Base-by-base conservation (phyloP, 2,329 filamentous ascomycete genomes). In the Aschersonia sp. region DNA sequence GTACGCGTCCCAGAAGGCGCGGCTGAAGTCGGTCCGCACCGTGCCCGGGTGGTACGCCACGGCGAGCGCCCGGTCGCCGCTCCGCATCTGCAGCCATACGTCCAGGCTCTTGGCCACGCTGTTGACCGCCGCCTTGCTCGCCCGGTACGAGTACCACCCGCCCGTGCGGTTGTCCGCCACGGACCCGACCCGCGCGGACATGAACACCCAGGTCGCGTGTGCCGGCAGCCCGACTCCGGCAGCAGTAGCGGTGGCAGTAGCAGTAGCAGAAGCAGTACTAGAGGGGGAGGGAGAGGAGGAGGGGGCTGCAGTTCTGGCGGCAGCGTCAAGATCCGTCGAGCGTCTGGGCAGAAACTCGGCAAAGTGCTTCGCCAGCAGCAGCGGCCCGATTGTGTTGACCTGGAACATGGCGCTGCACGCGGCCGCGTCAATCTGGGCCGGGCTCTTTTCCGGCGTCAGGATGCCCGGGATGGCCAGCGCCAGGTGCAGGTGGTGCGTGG, bases 141-240 rank as follows among this genome's bases (percentile, higher is more conserved):
- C 77, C 11, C 87, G 79, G 62, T 92, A 92, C 48, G 74, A 79
- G 62, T 87, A 94, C 87, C 86, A 92, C 0, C 87, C 87, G 2
- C 86, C 87, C 0, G 81, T 68, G 2, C 65, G 59, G 57, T 94
- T 90, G 56, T 90, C 85, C 1, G 73, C 68, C 29, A 83, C 83
- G 33, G 76, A 83, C 8, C 86, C 86, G 0, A 94, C 83, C 42
- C 87, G 78, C 2, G 86, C 87, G 5, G 83, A 82, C 79, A 88
- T 84, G 57, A 77, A 77, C n/a, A 83, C 73, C 70, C 82, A 85
- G 2, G 81, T 75, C 0, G 85, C 78, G 47, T 75, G 70, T 0
- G 55, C 49, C 0, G 73, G 69, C 2, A 83, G 67, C 0, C 40
- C 40, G 10, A 4, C 40, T 42, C 22, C 22, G 22, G 22, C 4